Percentiles rank a stretch among this genome's conserved stretches.
Evolutionary conservation across 1,284 basidiomycete genomes (phyloP).

Genomic region (Psilocybe mexicana): DNA sequence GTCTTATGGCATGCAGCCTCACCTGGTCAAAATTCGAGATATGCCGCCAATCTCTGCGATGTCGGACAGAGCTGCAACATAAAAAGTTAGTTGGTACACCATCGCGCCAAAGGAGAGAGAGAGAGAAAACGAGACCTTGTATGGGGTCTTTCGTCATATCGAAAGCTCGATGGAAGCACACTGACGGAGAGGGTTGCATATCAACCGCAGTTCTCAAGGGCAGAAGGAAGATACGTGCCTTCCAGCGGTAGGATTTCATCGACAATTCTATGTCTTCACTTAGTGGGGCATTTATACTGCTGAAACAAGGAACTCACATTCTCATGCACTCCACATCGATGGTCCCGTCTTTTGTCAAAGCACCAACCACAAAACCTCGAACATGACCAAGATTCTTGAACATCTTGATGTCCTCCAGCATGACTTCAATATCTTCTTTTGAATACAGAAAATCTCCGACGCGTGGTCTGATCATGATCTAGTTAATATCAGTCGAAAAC

Average conservation of each 20-base stretch:
- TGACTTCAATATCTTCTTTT: conserved; percentile 62
- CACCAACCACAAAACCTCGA: conserved; percentile 72
- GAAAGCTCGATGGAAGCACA: conserved; percentile 83
- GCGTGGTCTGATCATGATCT: conserved; percentile 81
- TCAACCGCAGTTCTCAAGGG: conserved; percentile 2
- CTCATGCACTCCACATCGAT: conserved; percentile 58
- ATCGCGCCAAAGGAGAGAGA: neutral
- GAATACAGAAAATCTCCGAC: conserved; percentile 78
- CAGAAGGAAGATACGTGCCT: conserved; percentile 40
- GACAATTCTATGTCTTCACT: conserved; percentile 45
- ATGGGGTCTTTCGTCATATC: conserved; percentile 66
- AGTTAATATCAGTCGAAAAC: conserved; percentile 4
- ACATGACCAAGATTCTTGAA: conserved; percentile 57
- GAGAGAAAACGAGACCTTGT: conserved; percentile 40
- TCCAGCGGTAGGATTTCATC: conserved; percentile 61
- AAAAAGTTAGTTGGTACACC: neutral
- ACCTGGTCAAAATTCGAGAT: conserved; percentile 78
- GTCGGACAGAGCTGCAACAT: conserved; percentile 49
- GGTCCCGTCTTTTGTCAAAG: conserved; percentile 56
- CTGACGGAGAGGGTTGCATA: conserved; percentile 34
- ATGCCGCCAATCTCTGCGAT: conserved; percentile 61
- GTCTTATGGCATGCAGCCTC: neutral
- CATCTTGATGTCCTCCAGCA: conserved; percentile 67
- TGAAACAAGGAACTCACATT: conserved; percentile 35
- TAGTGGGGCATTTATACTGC: neutral